Percentiles rank a stretch among this genome's conserved stretches.
Conservation (phyloP, 164 flowering plant genomes). For the Aristolochia fimbriata region DNA sequence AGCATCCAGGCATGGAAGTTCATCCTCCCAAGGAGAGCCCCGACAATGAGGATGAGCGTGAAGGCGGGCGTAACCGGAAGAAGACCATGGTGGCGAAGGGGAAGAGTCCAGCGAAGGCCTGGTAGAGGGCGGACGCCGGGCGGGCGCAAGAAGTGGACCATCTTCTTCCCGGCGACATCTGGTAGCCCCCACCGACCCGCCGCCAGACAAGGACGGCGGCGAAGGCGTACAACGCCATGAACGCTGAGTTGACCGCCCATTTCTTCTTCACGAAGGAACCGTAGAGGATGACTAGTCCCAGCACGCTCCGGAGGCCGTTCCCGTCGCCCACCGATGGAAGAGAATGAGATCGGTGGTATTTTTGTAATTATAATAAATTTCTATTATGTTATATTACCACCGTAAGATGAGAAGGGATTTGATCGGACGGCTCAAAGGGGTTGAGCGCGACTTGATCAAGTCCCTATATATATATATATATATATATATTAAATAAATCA, state of each 20-base stretch:
- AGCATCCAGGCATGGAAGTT: conserved; percentile 64
- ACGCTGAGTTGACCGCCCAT: conserved; percentile 17
- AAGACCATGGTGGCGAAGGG: conserved; percentile 53
- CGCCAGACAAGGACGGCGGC: conserved; percentile 17
- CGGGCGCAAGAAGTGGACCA: conserved; percentile 24
- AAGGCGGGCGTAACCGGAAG: conserved; percentile 55
- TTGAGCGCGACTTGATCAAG: too few species aligned
- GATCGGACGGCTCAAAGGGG: too few species aligned
- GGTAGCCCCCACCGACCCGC: conserved; percentile 14
- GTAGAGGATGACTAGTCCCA: conserved; percentile 32
- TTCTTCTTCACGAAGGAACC: conserved; percentile 59
- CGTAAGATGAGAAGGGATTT: too few species aligned
- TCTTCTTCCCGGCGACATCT: conserved; percentile 12
- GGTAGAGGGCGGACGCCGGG: conserved; percentile 25
- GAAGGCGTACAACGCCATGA: conserved; percentile 21
- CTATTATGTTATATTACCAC: too few species aligned
- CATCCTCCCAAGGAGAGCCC: conserved; percentile 58
- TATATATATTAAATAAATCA: too few species aligned
- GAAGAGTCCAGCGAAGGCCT: conserved; percentile 24
- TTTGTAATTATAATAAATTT: too few species aligned
- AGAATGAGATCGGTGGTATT: too few species aligned
- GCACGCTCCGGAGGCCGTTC: conserved; percentile 19
- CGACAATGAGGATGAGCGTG: conserved; percentile 45
- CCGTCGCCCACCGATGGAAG: too few species aligned
- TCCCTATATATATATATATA: too few species aligned